Conservation (phyloP, 2,329 filamentous ascomycete species). For the Ceratocystis destructans region DNA sequence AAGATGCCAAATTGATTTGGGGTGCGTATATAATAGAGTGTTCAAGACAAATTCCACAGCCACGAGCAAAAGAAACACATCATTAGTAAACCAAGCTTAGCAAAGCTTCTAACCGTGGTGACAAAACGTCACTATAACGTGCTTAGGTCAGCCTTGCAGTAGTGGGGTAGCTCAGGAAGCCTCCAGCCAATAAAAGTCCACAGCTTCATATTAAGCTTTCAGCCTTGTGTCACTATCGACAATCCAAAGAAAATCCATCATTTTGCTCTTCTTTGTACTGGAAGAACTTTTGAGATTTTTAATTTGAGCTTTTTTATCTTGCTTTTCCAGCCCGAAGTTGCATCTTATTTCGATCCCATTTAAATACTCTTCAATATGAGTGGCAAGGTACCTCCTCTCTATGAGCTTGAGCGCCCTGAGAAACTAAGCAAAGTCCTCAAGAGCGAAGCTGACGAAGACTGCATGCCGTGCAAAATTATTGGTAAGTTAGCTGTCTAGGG, state of each 20-base stretch:
- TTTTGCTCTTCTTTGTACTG: neutral
- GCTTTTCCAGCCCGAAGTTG: neutral
- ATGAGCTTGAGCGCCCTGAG: slow-evolving; percentile 46
- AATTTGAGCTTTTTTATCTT: neutral
- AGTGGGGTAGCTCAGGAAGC: neutral
- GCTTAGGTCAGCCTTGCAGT: neutral
- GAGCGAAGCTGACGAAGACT: slow-evolving; percentile 49
- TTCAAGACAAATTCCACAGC: neutral
- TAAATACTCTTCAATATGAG: slow-evolving; percentile 4
- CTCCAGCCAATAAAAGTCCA: neutral
- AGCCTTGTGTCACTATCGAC: slow-evolving; percentile 3
- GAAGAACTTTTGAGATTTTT: neutral
- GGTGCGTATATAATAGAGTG: neutral
- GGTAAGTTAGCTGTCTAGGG: slow-evolving; percentile 36
- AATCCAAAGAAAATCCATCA: neutral
- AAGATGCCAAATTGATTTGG: too few species aligned
- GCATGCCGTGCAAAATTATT: slow-evolving; percentile 54
- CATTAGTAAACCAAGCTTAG: neutral
- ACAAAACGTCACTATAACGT: neutral
- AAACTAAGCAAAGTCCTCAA: slow-evolving; percentile 45
- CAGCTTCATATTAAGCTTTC: neutral
- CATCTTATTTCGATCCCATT: too few species aligned
- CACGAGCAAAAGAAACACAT: neutral
- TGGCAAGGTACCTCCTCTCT: slow-evolving; percentile 32
- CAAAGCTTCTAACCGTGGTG: neutral